Percentiles rank a stretch among this genome's conserved stretches.
Conservation (phyloP, 2,329 filamentous ascomycete species). For the Venturia pyrina region DNA sequence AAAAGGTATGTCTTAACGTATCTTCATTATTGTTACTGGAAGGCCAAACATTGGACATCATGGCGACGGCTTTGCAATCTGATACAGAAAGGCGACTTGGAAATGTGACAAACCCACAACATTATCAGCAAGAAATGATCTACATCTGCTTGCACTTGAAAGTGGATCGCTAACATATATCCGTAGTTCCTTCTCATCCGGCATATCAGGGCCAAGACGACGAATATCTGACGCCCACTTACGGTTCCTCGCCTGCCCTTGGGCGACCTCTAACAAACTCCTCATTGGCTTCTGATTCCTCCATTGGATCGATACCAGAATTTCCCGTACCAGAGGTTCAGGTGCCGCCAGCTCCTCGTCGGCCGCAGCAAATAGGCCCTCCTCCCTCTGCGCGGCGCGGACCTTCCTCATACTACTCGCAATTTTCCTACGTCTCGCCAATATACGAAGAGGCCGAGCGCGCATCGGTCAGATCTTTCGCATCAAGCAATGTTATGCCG, state of each 20-base stretch:
- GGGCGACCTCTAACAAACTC: conserved; percentile 28
- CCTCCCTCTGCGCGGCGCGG: conserved; percentile 39
- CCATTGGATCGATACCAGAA: conserved; percentile 31
- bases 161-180: not conserved
- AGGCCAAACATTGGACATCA: not conserved
- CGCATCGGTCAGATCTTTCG: conserved; percentile 33
- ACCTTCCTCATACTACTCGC: conserved; percentile 39
- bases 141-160: not conserved
- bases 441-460: conserved; percentile 40
- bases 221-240: not conserved
- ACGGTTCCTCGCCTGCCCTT: conserved; percentile 16
- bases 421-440: conserved; percentile 37
- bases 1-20: not conserved
- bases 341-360: conserved; percentile 23
- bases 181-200: not conserved
- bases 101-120: not conserved
- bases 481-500: conserved; percentile 40
- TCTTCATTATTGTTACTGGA: not conserved
- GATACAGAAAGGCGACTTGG: not conserved
- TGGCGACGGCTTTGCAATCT: not conserved
- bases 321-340: conserved; percentile 26
- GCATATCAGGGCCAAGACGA: not conserved
- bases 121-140: not conserved
- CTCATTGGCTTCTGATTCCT: conserved; percentile 28
- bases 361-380: conserved; percentile 34